Conservation (phyloP, 345 rosid species). For the Camelina sativa region DNA sequence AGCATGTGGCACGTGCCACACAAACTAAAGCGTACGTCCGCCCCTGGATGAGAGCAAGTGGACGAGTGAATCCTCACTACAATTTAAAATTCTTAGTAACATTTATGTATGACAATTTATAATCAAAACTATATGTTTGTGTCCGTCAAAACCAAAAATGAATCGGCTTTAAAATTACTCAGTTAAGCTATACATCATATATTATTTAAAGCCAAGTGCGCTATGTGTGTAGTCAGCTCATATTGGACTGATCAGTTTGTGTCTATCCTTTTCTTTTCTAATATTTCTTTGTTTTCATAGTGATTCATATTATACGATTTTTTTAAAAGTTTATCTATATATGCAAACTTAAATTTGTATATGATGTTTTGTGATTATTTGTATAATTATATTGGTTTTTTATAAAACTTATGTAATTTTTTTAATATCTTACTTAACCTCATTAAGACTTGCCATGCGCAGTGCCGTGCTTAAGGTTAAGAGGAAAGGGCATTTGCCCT, state of each 20-base stretch:
- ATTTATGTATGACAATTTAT: background rate
- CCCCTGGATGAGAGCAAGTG: background rate
- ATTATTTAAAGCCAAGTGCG: background rate
- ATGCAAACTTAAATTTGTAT: background rate
- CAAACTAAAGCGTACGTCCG: no score
- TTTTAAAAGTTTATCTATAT: no score
- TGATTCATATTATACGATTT: no score
- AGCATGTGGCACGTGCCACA: no score
- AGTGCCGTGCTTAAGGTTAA: no score
- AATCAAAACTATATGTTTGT: conserved; percentile 17
- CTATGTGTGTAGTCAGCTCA: background rate
- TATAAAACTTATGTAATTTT: no score
- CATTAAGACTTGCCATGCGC: no score
- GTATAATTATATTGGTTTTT: background rate
- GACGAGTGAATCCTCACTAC: conserved; percentile 23
- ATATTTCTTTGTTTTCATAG: background rate
- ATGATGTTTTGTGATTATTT: background rate
- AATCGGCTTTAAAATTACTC: background rate
- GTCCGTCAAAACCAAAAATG: background rate
- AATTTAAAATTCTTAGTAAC: background rate
- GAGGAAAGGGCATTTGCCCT: no score
- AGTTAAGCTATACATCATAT: background rate
- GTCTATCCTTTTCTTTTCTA: background rate
- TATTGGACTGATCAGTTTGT: background rate
- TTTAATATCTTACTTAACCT: no score